Base-by-base conservation (phyloP, 192 early-diverging fungal species). In the Coemansia sp. region DNA sequence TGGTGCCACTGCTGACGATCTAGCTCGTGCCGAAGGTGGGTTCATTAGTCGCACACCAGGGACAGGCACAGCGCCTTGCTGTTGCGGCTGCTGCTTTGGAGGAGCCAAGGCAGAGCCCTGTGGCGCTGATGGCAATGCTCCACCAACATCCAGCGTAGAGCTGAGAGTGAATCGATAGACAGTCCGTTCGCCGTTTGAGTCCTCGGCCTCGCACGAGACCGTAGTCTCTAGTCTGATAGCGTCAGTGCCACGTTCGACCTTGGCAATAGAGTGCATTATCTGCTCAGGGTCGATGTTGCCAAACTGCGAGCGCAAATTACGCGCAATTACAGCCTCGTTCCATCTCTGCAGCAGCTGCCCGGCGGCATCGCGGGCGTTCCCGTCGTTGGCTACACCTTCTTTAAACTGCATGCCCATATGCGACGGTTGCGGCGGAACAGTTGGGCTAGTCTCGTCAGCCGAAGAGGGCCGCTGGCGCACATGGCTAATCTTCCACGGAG, bases 151-250 rank as follows among this genome's bases (percentile, higher is more conserved):
- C 20, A 84, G 69, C 15, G 81, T 84, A 4, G 81, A 84, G 50
- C 81, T 84, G 5, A 84, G 55, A n/a, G 81, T 84, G 36, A 84
- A 84, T 15, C 81, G 71, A 50, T 84, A 84, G 12, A 84, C 81
- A 4, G 81, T 84, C 34, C 77, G 76, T 58, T 84, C 81, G 15
- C 81, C 81, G 31, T 66, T 84, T 0, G 81, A 73, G 29, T 84
- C 77, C 40, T 84, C 81, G 3, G 77, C 81, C 44, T 84, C 81
- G 58, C 81, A 84, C 20, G 81, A 84, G 0, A 84, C 77, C 0
- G 81, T 84, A 16, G 81, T 84, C 52, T 84, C 81, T 10, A 84
- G 71, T 31, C 81, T 62, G 29, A 84, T 84, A 3, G 81, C 77
- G 50, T 84, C 81, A 3, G 77, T 84, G 16, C 81, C 81, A 2